These are phyloP conservation scores for Picea glauca DNA, from an alignment of 75 land plant genomes.

Conservation along the genomic window DNA sequence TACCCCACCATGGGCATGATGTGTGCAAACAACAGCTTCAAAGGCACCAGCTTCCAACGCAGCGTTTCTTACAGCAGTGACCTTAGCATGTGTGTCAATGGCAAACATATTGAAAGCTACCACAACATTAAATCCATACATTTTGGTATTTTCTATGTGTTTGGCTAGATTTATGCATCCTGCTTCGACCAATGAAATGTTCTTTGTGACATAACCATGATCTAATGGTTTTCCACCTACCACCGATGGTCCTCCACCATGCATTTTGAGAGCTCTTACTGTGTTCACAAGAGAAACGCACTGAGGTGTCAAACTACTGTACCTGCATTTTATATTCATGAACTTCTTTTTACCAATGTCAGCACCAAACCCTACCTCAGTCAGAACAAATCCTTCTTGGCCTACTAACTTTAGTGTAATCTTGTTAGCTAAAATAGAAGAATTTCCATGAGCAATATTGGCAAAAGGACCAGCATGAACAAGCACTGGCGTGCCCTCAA, in stretches of 20 bases:
- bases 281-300: conserved; percentile 97
- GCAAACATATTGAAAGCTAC: conserved; percentile 92
- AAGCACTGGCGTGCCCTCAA: conserved; percentile 96
- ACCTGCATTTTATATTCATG: conserved; percentile 92
- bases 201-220: conserved; percentile 77
- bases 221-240: conserved; percentile 95
- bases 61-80: conserved; percentile 71
- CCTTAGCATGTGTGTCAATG: conserved; percentile 81
- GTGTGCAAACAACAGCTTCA: conserved; percentile 54
- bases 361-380: conserved; percentile 98
- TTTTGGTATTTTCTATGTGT: conserved; percentile 80
- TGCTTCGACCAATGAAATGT: conserved; percentile 74
- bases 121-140: conserved; percentile 93
- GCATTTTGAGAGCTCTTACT: conserved; percentile 95
- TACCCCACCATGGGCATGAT: no score
- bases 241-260: conserved; percentile 97
- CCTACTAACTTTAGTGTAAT: conserved; percentile 94
- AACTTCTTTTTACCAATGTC: conserved; percentile 97
- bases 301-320: conserved; percentile 88
- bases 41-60: conserved; percentile 93
- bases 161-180: conserved; percentile 81
- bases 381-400: conserved; percentile 86
- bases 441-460: conserved; percentile 98
- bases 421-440: conserved; percentile 97
- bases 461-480: conserved; percentile 99